phyloP scores from a whole-genome alignment of 306 rosid genomes.

The Begonia peltatifolia region DNA sequence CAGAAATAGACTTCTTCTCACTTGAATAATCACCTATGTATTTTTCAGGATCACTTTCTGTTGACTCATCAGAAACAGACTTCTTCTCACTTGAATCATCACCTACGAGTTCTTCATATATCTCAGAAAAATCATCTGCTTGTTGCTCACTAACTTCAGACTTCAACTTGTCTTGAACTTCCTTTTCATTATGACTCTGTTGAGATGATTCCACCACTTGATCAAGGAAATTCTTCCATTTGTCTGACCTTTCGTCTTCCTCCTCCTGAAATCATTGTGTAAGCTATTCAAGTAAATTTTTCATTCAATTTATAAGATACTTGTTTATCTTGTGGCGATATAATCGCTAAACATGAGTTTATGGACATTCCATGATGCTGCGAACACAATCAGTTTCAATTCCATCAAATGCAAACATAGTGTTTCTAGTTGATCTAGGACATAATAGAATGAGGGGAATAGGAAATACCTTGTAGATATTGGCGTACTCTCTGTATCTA shows the following conservation, averaged over 20 bases:
- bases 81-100: conserved; percentile 19
- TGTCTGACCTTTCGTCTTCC: conserved; percentile 64
- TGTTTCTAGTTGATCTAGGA: no score
- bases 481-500: conserved; percentile 49
- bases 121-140: conserved; percentile 21
- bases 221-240: conserved; percentile 67
- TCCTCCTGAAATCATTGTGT: conserved; percentile 54
- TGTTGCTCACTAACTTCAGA: conserved; percentile 25
- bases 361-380: no score
- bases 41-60: conserved; percentile 19
- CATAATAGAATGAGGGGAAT: conserved; percentile 2
- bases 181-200: conserved; percentile 21
- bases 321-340: no score
- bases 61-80: conserved; percentile 21
- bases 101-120: conserved; percentile 15
- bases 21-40: background rate
- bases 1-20: no score
- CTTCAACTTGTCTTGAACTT: conserved; percentile 20
- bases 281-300: conserved; percentile 4
- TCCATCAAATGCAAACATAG: no score
- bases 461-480: conserved; percentile 57
- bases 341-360: background rate
- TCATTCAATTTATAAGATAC: background rate
- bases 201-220: conserved; percentile 26
- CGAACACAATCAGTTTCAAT: no score